Base-by-base conservation (phyloP, 306 rosid genomes). In the Luffa acutangula region DNA sequence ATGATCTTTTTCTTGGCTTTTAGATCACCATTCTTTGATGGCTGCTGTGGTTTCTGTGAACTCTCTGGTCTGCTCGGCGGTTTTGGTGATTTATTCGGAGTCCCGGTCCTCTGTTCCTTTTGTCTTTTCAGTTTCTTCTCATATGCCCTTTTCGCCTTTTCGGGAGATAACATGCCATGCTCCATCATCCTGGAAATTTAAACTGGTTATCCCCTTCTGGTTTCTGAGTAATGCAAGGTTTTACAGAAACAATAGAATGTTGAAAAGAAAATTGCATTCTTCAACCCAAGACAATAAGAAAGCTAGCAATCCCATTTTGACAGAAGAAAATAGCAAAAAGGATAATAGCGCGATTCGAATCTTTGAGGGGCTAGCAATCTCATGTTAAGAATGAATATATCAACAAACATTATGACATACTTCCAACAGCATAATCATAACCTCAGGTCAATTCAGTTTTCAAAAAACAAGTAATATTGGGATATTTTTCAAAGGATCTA, bases 91-190 rank as follows among this genome's bases (percentile, higher is more conserved):
- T 95, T 95, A 54, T 79, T 70, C 8, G 99, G 97, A 84, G 93
- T 95, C 82, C 97, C 96, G 18, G 77, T 78, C 56, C 97, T 83
- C 48, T 87, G 80, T 79, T 90, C 96, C 89, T 93, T 95, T 80
- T 95, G 97, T 83, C 82, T 90, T 84, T 96, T 90, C 85, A 88
- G 92, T 87, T 91, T 95, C 87, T 83, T 93, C 83, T 95, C 99
- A 49, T 81, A 86, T 14, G 97, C 97, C 82, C 45, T 93, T 87
- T 87, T 93, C 17, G 99, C 88, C 87, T 81, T 90, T 67, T 92
- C 97, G 60, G 87, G 88, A 56, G 97, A 86, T 79, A 95, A 52
- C 84, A 95, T 53, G 64, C 99, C 99, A 80, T 95, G 97, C 67
- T 95, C 99, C 99, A 93, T 93, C 89, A 95, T 90, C 99, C 99